These are phyloP conservation scores for Wakefieldia striispora DNA, from an alignment of 768 basidiomycete species.

Conservation along the genomic window DNA sequence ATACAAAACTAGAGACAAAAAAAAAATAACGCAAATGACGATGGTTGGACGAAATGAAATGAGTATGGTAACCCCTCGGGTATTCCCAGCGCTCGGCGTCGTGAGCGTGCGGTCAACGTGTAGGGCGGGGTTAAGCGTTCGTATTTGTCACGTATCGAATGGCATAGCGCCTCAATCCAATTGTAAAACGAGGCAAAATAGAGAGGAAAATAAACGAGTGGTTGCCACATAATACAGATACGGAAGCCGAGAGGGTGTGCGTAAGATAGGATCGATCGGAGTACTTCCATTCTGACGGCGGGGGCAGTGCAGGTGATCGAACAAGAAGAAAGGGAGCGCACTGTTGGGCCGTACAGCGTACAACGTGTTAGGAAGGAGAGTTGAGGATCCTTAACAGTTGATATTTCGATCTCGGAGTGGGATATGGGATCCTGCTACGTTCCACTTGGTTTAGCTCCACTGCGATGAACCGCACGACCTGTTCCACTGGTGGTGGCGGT, in stretches of 20 bases:
- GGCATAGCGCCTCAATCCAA: too few species aligned
- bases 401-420: too few species aligned
- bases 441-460: too few species aligned
- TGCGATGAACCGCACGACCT: too few species aligned
- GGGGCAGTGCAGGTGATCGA: slow-evolving; percentile 7
- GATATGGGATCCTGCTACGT: too few species aligned
- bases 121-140: too few species aligned
- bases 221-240: background rate
- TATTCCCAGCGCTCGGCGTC: background rate
- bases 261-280: slow-evolving; percentile 4
- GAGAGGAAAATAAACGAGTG: background rate
- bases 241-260: background rate
- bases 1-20: too few species aligned
- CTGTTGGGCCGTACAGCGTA: background rate
- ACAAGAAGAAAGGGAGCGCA: background rate
- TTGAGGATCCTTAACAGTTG: background rate
- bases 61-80: too few species aligned
- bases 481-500: too few species aligned
- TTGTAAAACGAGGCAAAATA: background rate
- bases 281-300: slow-evolving; percentile 12
- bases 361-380: background rate
- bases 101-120: slow-evolving; percentile 7
- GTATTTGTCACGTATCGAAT: too few species aligned
- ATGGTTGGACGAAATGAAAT: too few species aligned
- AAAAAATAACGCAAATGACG: too few species aligned